Percentiles rank a stretch among this genome's conserved stretches.
Conservation (phyloP, 1,139 yeast species). For the Pichia sp. region DNA sequence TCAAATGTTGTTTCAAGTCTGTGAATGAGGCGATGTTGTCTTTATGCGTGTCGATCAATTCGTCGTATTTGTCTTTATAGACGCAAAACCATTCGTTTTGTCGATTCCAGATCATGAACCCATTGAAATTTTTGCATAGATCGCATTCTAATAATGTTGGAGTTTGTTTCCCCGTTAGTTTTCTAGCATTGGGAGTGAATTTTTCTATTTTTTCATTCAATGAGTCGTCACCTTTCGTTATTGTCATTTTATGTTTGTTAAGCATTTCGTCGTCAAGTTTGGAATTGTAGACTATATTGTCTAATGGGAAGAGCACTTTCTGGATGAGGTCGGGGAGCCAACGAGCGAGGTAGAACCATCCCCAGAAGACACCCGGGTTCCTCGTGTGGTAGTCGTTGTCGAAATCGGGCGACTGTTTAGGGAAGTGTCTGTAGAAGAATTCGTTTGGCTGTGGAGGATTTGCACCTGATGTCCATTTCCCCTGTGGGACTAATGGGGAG, state of each 20-base stretch:
- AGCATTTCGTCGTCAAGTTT: background rate
- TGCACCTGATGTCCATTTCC: constrained; percentile 33
- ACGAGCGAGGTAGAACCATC: constrained; percentile 36
- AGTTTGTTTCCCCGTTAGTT: constrained; percentile 35
- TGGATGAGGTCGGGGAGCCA: constrained; percentile 37
- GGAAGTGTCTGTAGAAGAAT: constrained; percentile 37
- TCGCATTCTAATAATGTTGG: constrained; percentile 37
- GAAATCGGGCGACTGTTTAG: constrained; percentile 37
- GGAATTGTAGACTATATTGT: constrained; percentile 15
- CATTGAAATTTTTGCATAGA: constrained; percentile 32
- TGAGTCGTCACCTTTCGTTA: background rate
- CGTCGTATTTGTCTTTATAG: constrained; percentile 19
- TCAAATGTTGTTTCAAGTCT: background rate
- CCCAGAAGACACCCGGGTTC: constrained; percentile 29
- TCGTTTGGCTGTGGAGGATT: constrained; percentile 24
- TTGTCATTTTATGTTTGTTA: background rate
- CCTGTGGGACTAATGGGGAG: constrained; percentile 29
- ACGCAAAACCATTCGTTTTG: constrained; percentile 39
- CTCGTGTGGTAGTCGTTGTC: constrained; percentile 38
- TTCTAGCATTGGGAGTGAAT: constrained; percentile 18
- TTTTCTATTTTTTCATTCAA: background rate
- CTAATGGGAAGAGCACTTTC: constrained; percentile 34
- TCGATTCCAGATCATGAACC: constrained; percentile 35
- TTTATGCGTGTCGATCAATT: background rate
- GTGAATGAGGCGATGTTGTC: background rate